Evolutionary conservation across 2,329 filamentous ascomycete species (phyloP).

Genomic region (Aspergillus sp.): DNA sequence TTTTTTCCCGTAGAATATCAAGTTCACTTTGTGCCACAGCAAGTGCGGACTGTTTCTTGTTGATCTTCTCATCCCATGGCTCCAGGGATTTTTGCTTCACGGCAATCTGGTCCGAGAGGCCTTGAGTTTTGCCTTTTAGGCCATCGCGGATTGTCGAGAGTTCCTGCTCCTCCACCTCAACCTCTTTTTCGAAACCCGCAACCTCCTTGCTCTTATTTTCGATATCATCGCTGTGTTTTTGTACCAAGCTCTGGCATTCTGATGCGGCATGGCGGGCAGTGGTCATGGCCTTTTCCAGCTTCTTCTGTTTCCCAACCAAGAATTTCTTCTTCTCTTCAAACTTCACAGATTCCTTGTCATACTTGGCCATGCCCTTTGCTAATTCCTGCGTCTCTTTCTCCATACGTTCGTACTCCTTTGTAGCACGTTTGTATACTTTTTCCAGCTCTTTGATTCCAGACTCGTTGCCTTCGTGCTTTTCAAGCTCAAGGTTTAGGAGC

Average conservation of each 20-base stretch:
- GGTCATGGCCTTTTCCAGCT: conserved; percentile 83
- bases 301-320: conserved; percentile 84
- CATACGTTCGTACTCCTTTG: conserved; percentile 77
- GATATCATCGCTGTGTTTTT: conserved; percentile 76
- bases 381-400: conserved; percentile 79
- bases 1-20: conserved; percentile 84
- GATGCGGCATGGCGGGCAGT: conserved; percentile 71
- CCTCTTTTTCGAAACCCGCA: conserved; percentile 69
- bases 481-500: conserved; percentile 80
- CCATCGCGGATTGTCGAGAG: conserved; percentile 79
- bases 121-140: conserved; percentile 93
- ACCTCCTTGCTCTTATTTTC: conserved; percentile 75
- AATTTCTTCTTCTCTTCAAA: conserved; percentile 98
- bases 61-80: conserved; percentile 96
- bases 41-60: conserved; percentile 89
- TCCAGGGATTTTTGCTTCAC: conserved; percentile 90
- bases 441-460: conserved; percentile 87
- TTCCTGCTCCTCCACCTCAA: conserved; percentile 77
- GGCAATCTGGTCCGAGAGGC: conserved; percentile 87
- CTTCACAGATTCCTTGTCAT: conserved; percentile 95
- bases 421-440: conserved; percentile 77
- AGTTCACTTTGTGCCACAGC: conserved; percentile 94
- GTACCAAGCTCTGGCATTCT: conserved; percentile 75
- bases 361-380: conserved; percentile 83
- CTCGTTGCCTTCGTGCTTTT: conserved; percentile 88